Percentiles rank a stretch among this genome's conserved stretches.
These are phyloP conservation scores for Solanum chiquidenum DNA, from an alignment of 257 asterid species.

Conservation along the genomic window DNA sequence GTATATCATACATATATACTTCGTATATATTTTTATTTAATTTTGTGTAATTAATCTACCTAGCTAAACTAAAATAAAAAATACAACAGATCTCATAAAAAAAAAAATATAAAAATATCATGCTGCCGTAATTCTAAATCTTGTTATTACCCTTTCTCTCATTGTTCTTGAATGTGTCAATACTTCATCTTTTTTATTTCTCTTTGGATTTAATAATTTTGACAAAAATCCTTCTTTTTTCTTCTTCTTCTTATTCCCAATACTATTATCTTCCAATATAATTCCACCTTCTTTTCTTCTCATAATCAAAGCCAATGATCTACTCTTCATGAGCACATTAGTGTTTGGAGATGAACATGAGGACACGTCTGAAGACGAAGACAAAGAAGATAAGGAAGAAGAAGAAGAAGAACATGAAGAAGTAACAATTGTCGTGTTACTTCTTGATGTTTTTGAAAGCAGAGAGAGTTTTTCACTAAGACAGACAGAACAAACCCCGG, in stretches of 20 bases:
- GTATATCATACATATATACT: background rate
- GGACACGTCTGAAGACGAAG: constrained; percentile 39
- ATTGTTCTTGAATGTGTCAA: constrained; percentile 36
- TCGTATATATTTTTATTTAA: background rate
- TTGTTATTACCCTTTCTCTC: constrained; percentile 26
- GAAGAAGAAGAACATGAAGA: constrained; percentile 22
- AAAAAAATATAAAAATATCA: background rate
- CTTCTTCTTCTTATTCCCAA: constrained; percentile 33
- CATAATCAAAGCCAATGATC: constrained; percentile 37
- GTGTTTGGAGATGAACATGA: constrained; percentile 41
- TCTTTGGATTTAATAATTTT: constrained; percentile 27
- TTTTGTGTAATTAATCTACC: background rate
- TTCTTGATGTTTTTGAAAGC: constrained; percentile 10
- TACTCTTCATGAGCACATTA: constrained; percentile 40
- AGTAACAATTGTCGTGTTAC: background rate
- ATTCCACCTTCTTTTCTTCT: constrained; percentile 13
- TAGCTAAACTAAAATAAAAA: background rate
- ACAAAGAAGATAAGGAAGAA: constrained; percentile 40
- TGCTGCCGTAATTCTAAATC: background rate
- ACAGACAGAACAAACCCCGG: constrained; percentile 71
- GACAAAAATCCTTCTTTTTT: constrained; percentile 63
- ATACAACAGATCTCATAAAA: background rate
- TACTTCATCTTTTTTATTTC: constrained; percentile 4
- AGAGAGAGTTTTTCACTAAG: constrained; percentile 42
- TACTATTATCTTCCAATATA: constrained; percentile 3